phyloP scores from a whole-genome alignment of 495 filamentous ascomycete genomes.

The Hypoxylon intermedium region DNA sequence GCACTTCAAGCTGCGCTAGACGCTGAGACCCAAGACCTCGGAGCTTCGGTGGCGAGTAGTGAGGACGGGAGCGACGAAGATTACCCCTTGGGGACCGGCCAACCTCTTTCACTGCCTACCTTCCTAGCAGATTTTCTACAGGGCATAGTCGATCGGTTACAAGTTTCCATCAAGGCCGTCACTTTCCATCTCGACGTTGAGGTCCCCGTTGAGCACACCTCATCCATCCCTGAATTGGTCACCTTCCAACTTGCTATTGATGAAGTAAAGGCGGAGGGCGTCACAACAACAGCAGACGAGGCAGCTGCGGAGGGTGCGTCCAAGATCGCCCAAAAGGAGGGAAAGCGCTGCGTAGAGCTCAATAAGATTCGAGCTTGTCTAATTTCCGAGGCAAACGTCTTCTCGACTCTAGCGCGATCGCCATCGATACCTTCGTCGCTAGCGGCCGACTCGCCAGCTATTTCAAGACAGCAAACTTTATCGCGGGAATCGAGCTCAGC shows the following conservation, averaged over 20 bases:
- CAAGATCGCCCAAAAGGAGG: conserved; percentile 54
- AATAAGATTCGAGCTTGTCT: conserved; percentile 68
- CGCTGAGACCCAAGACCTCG: conserved; percentile 69
- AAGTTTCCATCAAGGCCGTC: conserved; percentile 69
- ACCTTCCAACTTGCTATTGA: conserved; percentile 71
- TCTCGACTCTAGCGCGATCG: conserved; percentile 68
- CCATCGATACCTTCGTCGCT: conserved; percentile 68
- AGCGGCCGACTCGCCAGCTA: conserved; percentile 53
- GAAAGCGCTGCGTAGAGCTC: conserved; percentile 71
- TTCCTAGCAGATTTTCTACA: conserved; percentile 85
- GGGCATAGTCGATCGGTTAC: conserved; percentile 79
- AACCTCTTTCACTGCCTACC: conserved; percentile 74
- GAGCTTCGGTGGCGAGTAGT: conserved; percentile 58
- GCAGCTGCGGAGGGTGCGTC: conserved; percentile 21
- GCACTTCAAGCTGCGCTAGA: conserved; percentile 79
- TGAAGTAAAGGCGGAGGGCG: conserved; percentile 69
- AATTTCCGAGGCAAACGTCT: conserved; percentile 75
- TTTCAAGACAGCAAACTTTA: conserved; percentile 28
- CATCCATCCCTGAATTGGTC: conserved; percentile 59
- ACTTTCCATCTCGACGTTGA: conserved; percentile 67
- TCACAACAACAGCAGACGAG: conserved; percentile 53
- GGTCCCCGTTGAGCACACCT: conserved; percentile 66
- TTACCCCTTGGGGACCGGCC: conserved; percentile 71
- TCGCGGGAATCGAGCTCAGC: conserved; percentile 22
- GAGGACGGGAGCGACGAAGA: conserved; percentile 73